Evolutionary conservation across 148 eudicot genomes (phyloP).

Genomic region (Pharnaceum exiguum): DNA sequence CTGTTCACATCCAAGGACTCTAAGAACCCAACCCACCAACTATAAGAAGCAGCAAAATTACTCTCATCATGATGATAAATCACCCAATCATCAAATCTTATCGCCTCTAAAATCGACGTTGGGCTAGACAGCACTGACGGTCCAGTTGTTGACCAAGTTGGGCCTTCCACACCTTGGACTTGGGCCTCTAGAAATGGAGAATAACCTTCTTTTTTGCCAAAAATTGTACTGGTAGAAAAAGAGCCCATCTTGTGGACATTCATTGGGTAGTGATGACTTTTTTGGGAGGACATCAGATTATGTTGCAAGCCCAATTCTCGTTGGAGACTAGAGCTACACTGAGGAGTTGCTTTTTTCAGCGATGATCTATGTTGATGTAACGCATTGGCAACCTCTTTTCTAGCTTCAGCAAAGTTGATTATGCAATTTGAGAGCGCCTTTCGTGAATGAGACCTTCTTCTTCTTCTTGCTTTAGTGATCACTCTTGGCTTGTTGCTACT

Average conservation of each 20-base stretch:
- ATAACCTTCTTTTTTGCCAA: not conserved
- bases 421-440: conserved; percentile 1
- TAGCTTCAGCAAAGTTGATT: conserved; percentile 7
- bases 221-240: not conserved
- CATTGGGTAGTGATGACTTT: not conserved
- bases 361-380: not conserved
- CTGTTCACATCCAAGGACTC: not conserved
- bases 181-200: conserved; percentile 9
- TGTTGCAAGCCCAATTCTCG: not conserved
- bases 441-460: conserved; percentile 4
- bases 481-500: not conserved
- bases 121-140: not conserved
- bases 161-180: not conserved
- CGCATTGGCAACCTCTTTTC: conserved; percentile 1
- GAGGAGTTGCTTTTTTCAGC: not conserved
- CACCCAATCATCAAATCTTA: not conserved
- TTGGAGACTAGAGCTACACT: not conserved
- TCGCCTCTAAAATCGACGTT: not conserved
- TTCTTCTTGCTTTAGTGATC: not conserved
- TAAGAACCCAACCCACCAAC: conserved; percentile 14
- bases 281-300: too few species aligned
- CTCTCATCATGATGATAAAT: conserved; percentile 3
- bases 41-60: conserved; percentile 5
- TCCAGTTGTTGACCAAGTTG: not conserved
- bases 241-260: not conserved